Percentiles rank a stretch among this genome's conserved stretches.
phyloP scores from a whole-genome alignment of 2,329 filamentous ascomycete genomes.

The Ophiostoma pallidulum region DNA sequence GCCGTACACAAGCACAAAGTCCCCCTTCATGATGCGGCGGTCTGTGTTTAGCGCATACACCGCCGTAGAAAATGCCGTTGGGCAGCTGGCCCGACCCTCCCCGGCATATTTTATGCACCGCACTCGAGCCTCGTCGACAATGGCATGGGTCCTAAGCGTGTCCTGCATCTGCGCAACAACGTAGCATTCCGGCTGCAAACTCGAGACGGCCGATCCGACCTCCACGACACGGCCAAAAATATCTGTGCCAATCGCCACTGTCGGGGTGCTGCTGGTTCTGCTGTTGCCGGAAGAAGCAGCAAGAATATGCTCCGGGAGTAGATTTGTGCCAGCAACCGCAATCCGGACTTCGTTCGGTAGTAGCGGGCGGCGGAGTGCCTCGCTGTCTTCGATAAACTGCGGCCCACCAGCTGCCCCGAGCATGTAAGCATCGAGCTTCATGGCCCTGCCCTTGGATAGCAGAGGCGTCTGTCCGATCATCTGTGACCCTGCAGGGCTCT shows the following conservation, averaged over 20 bases:
- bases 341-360: constrained; percentile 30
- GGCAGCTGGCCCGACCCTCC: constrained; percentile 22
- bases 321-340: constrained; percentile 26
- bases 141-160: constrained; percentile 27
- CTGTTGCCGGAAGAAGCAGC: constrained; percentile 16
- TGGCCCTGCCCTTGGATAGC: not conserved
- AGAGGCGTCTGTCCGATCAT: not conserved
- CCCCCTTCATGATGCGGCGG: constrained; percentile 20
- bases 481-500: not conserved
- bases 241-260: constrained; percentile 25
- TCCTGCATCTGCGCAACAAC: constrained; percentile 33
- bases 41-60: constrained; percentile 31
- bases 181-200: constrained; percentile 28
- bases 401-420: constrained; percentile 12
- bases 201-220: constrained; percentile 25
- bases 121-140: constrained; percentile 29
- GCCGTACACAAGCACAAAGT: constrained; percentile 33
- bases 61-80: constrained; percentile 32
- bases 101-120: constrained; percentile 17
- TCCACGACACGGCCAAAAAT: constrained; percentile 29
- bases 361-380: constrained; percentile 15
- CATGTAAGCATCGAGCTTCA: constrained; percentile 15
- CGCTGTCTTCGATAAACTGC: constrained; percentile 16
- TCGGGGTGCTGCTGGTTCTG: no score
- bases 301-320: constrained; percentile 30